Base-by-base conservation (phyloP, 2,329 filamentous ascomycete species). In the Aspergillus sp. region DNA sequence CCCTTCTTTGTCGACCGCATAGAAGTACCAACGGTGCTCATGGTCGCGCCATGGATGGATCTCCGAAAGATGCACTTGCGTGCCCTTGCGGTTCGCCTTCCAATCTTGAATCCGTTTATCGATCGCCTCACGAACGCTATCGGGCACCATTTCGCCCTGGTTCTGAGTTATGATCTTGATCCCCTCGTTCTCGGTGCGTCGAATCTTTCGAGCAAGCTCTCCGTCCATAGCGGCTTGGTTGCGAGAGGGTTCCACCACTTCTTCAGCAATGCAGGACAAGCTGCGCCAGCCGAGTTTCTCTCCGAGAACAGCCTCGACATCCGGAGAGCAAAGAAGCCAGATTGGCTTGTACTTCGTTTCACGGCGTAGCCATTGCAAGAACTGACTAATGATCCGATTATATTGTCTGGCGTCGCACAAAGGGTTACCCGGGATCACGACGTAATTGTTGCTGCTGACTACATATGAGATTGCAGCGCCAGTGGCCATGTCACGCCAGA, bases 401-500 rank as follows among this genome's bases (percentile, higher is more conserved):
- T 91, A 93, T 72, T 97, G 93, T 39, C 82, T 83, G 13, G 81
- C 76, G 67, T 96, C 91, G 71, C 93, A 97, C 1, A 96, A 84
- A 2, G 93, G 93, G 64, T 97, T 88, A 55, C 93, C 93, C 15
- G 93, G 89, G 37, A 93, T 86, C 76, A 97, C 91, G 44, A 88
- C 90, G 65, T 89, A 92, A 64, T 89, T 89, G 62, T 45, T 70
- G 67, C 86, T 86, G 63, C 89, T 86, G 46, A 86, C 85, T 2
- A 95, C 90, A 69, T 90, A 97, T 11, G 91, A 90, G 34, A 96
- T 83, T 5, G 92, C 92, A 0, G 92, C 93, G 49, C 93, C 93
- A 2, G 89, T 93, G 34, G 79, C 73, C 20, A 83, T 77, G 70
- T 96, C 91, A 30, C 93, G 87, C 91, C 91, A 97, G 57, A 96